These are phyloP conservation scores for Ustulina deusta DNA, from an alignment of 2,329 filamentous ascomycete species.

Conservation along the genomic window DNA sequence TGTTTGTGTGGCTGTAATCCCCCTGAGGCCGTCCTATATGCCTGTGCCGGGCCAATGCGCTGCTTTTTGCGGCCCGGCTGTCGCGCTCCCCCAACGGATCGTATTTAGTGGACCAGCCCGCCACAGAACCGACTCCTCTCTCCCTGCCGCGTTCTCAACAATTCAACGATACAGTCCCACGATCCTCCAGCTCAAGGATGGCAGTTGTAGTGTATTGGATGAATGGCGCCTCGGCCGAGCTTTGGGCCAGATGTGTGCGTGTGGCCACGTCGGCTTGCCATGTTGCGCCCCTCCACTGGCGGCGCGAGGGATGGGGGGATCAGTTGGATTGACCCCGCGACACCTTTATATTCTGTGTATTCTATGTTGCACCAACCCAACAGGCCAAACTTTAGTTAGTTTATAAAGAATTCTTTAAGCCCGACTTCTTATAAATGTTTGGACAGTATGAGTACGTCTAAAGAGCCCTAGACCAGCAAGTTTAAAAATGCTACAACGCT, in stretches of 20 bases:
- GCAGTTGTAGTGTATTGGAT: not conserved
- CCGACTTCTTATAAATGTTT: not conserved
- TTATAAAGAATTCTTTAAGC: constrained; percentile 9
- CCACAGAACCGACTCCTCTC: not conserved
- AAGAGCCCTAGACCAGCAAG: not conserved
- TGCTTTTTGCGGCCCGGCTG: too few relatives aligned
- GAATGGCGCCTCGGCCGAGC: not conserved
- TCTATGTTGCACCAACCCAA: not conserved
- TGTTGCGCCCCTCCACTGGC: constrained; percentile 7
- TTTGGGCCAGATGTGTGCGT: not conserved
- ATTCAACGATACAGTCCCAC: not conserved
- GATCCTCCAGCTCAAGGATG: not conserved
- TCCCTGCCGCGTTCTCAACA: not conserved
- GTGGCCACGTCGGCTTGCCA: constrained; percentile 2
- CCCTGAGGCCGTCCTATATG: too few relatives aligned
- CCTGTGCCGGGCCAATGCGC: too few relatives aligned
- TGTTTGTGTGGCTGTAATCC: too few relatives aligned
- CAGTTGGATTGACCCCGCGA: constrained; percentile 15
- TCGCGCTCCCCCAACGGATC: too few relatives aligned
- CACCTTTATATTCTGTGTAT: constrained; percentile 1
- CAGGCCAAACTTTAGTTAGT: constrained; percentile 2
- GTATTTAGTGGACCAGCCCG: too few relatives aligned
- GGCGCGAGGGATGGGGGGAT: not conserved
- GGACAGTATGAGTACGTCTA: not conserved
- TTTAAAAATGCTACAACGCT: constrained; percentile 2